phyloP scores from a whole-genome alignment of 1,284 basidiomycete genomes.

The Boletus subluridellus region DNA sequence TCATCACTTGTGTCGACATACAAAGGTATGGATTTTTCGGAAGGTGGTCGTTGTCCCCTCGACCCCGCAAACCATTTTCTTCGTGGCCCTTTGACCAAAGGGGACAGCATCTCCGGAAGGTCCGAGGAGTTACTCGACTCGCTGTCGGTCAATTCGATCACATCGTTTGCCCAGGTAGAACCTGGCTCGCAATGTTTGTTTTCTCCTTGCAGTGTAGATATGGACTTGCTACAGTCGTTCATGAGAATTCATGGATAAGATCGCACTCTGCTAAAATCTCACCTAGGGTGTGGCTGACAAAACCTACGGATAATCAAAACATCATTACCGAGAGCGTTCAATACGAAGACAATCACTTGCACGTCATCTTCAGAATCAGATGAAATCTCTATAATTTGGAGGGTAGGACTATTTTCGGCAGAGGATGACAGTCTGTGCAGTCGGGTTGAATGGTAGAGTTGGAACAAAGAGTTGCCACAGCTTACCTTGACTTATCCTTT shows the following conservation, averaged over 20 bases:
- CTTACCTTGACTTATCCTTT: slow-evolving; percentile 15
- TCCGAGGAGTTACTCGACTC: slow-evolving; percentile 21
- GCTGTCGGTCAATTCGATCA: slow-evolving; percentile 35
- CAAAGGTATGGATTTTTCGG: slow-evolving; percentile 22
- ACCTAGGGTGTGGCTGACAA: slow-evolving; percentile 13
- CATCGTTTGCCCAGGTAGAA: slow-evolving; percentile 8
- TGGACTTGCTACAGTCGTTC: slow-evolving; percentile 5
- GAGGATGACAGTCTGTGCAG: not conserved
- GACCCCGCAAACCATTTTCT: slow-evolving; percentile 1
- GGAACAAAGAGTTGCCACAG: not conserved
- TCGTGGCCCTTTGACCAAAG: slow-evolving; percentile 20
- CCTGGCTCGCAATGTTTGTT: not conserved
- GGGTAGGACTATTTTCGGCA: not conserved
- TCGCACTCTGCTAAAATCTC: not conserved
- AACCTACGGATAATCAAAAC: slow-evolving; percentile 8
- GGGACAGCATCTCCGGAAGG: slow-evolving; percentile 28
- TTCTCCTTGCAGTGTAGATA: not conserved
- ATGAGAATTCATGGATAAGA: not conserved
- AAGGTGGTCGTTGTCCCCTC: slow-evolving; percentile 9
- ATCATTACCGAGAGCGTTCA: not conserved
- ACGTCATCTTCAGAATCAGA: slow-evolving; percentile 45
- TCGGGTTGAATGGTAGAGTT: not conserved
- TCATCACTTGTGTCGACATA: slow-evolving; percentile 33
- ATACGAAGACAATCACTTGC: slow-evolving; percentile 14
- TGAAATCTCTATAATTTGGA: slow-evolving; percentile 52